Evolutionary conservation across 2,329 filamentous ascomycete species (phyloP).

Genomic region (Beauveria caledonica): DNA sequence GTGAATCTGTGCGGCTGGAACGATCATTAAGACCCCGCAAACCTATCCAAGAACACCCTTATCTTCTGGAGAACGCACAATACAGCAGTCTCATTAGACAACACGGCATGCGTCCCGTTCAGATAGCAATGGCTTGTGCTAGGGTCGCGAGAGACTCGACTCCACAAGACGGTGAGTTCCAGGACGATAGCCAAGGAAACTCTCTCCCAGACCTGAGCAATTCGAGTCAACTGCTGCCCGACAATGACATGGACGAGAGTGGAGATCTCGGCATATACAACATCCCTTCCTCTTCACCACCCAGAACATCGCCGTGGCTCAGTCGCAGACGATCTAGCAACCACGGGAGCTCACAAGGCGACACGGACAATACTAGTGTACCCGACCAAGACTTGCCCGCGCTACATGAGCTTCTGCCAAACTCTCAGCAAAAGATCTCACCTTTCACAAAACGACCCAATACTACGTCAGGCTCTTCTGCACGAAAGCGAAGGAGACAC

Average conservation of each 20-base stretch:
- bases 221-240: slow-evolving; percentile 26
- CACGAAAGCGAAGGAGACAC: slow-evolving; percentile 23
- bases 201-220: slow-evolving; percentile 22
- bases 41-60: slow-evolving; percentile 53
- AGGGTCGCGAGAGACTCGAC: slow-evolving; percentile 29
- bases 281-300: slow-evolving; percentile 23
- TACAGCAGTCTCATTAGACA: slow-evolving; percentile 45
- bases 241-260: slow-evolving; percentile 13
- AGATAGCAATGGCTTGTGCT: slow-evolving; percentile 27
- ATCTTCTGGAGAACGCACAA: slow-evolving; percentile 46
- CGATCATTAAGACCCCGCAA: slow-evolving; percentile 51
- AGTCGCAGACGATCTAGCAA: slow-evolving; percentile 23
- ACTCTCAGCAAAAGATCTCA: slow-evolving; percentile 11
- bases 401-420: slow-evolving; percentile 26
- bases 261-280: slow-evolving; percentile 15
- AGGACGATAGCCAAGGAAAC: slow-evolving; percentile 41
- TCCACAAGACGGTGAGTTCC: slow-evolving; percentile 42
- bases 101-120: slow-evolving; percentile 46
- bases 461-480: slow-evolving; percentile 19
- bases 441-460: slow-evolving; percentile 17
- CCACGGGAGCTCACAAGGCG: slow-evolving; percentile 24
- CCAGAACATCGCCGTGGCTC: slow-evolving; percentile 20
- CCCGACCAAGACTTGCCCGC: slow-evolving; percentile 30
- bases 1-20: slow-evolving; percentile 27
- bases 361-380: slow-evolving; percentile 31